A percentile compares a stretch with the other conserved stretches of the same genome.
phyloP scores from a whole-genome alignment of 139 green algal species.

The Ulvella scutata region DNA sequence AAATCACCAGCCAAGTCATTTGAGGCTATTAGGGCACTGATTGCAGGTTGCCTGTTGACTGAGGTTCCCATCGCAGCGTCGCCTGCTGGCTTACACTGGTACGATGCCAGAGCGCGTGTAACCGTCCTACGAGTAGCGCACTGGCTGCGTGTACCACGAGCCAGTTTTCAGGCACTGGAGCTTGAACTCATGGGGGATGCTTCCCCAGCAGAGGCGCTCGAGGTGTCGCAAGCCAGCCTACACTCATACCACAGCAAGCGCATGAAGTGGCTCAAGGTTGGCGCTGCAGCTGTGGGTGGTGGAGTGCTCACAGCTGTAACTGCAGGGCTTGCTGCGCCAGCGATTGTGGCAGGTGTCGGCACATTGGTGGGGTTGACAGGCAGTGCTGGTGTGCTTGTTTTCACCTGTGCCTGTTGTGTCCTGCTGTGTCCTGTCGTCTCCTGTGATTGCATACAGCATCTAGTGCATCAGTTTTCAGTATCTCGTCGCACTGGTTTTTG shows the following conservation, averaged over 20 bases:
- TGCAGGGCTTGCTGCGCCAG: conserved; percentile 63
- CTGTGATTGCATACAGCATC: too few species aligned
- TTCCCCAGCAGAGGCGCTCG: background rate
- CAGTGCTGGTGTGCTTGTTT: background rate
- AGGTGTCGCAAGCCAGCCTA: background rate
- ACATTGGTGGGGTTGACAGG: background rate
- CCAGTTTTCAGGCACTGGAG: conserved; percentile 23
- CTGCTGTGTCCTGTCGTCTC: too few species aligned
- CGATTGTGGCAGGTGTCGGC: conserved; percentile 27
- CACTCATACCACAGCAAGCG: background rate
- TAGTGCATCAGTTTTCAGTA: too few species aligned
- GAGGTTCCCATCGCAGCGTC: background rate
- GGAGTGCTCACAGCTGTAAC: conserved; percentile 46
- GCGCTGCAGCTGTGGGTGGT: conserved; percentile 41
- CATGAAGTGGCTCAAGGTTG: conserved; percentile 40
- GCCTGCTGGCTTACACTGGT: conserved; percentile 20
- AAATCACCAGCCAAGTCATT: background rate
- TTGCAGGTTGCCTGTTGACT: background rate
- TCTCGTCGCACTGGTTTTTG: too few species aligned
- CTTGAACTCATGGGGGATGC: background rate
- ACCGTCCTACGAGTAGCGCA: conserved; percentile 43
- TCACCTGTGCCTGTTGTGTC: too few species aligned
- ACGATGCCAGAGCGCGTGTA: conserved; percentile 49
- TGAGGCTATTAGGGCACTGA: background rate
- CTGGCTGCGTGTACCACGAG: conserved; percentile 53